Base-by-base conservation (phyloP, 768 basidiomycete genomes). In the Trametes cingulata region DNA sequence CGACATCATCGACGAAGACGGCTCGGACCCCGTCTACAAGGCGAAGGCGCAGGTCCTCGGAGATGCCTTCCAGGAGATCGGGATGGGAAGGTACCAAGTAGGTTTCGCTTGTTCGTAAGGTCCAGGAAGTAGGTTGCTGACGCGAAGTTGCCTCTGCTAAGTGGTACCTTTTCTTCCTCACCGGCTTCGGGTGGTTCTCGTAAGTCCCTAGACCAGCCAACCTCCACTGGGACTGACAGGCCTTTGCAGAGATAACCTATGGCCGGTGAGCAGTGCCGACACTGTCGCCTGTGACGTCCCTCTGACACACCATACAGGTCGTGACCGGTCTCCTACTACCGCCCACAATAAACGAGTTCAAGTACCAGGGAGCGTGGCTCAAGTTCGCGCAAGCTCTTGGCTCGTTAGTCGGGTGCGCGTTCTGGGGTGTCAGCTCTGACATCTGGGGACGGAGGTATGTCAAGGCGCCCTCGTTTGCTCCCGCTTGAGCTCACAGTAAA, bases 181-280 rank as follows among this genome's bases (percentile, higher is more conserved):
- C 86, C 9, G 88, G 87, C 1, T 88, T 90, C 72, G 88, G 88
- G 39, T 90, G 87, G 87, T 78, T 89, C 58, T 85, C 85, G 86
- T 88, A 68, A 73, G 85, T 76, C 6, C 52, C 2, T 6, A 3
- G 19, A 27, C 10, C 39, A 43, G 55, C 29, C 54, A 7, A 2
- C 10, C 39, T 47, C 22, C 50, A 54, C 36, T 48, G 39, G 47
- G 14, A n/a, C 29, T 36, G 6, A 51, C n/a, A 55, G 45, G 19
- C 43, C 42, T 9, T 54, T 46, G 2, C 65, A 85, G 87, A n/a
- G 87, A 89, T 66, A 88, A 86, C 60, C 77, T 88, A 25, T 90
- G 87, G 87, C 87, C 86, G 15, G 87, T 87, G 55, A 37, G 50
- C 22, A 37, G 6, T 4, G 3, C 20, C 39, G 39, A 14, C 5